Base-by-base conservation (phyloP, 495 filamentous ascomycete species). In the Viridothelium virens region DNA sequence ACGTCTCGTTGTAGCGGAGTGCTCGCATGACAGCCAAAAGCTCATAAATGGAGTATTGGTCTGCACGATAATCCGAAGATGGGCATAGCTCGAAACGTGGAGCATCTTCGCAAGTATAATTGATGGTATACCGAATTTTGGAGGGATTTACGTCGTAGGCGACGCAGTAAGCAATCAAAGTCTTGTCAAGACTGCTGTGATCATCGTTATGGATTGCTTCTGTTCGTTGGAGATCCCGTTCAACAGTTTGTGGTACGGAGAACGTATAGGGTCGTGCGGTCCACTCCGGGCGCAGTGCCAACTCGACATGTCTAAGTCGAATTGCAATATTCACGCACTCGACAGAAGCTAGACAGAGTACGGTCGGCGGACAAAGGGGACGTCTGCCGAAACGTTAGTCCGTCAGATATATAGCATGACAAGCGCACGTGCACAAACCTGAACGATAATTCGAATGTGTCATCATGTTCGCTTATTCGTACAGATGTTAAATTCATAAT, bases 1-100 rank as follows among this genome's bases (percentile, higher is more conserved):
- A 97, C 14, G 85, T 89, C 73, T 96, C 91, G 71, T 97, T 97
- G 77, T 96, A 98, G 44, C 94, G 84, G 61, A 98, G 77, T 5
- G 94, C 85, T 25, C 93, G 85, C 80, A 96, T 83, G 34, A 97
- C 84, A 2, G 94, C 91, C 47, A 98, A 79, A 34, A 97, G 74
- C 74, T 97, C 94, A 61, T 88, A 73, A 5, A 84, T 74, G 3
- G 81, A 85, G 71, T 98, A 98, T 44, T 81, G 79, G 3, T 78
- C 76, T 62, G 77, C 75, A 39, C 74, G 78, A 5, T 79, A 74
- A 14, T 83, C 83, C 38, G 84, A 82, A 5, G 90, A 85, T 14
- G 86, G 84, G 38, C 90, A 81, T n/a, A 98, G 82, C 47, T 85
- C 83, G 73, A 98, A 96, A 66, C 87, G 87, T 6, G 93, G 94